Percentiles rank a stretch among this genome's conserved stretches.
Evolutionary conservation across 805 yeast species (phyloP).

Genomic region (Hanseniaspora thailandica): DNA sequence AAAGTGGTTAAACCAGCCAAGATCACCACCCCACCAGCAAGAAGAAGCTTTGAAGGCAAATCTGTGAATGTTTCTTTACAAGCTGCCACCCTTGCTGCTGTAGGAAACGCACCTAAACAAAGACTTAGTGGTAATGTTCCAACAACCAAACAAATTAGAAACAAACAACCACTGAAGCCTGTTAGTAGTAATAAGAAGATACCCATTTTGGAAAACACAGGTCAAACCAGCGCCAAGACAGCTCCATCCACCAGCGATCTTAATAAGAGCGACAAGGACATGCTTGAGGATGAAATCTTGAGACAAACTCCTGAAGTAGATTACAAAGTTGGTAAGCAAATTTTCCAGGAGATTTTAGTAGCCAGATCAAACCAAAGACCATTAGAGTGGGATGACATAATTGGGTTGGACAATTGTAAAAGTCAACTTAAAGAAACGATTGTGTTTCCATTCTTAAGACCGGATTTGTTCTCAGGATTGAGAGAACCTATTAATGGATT

Average conservation of each 20-base stretch:
- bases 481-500: slow-evolving; percentile 95
- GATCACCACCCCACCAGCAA: slow-evolving; percentile 6
- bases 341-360: slow-evolving; percentile 75
- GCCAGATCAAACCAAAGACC: slow-evolving; percentile 56
- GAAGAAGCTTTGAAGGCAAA: slow-evolving; percentile 12
- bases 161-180: background rate
- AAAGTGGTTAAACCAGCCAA: slow-evolving; percentile 2
- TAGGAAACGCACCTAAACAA: background rate
- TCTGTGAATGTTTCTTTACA: slow-evolving; percentile 1
- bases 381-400: slow-evolving; percentile 89
- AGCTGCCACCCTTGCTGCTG: slow-evolving; percentile 12
- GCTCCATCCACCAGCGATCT: background rate
- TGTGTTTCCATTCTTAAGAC: slow-evolving; percentile 88
- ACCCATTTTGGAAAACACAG: background rate
- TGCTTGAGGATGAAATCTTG: slow-evolving; percentile 26
- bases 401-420: slow-evolving; percentile 84
- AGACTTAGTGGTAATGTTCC: background rate
- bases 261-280: slow-evolving; percentile 15
- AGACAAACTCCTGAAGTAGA: slow-evolving; percentile 55
- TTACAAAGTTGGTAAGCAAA: slow-evolving; percentile 64
- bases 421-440: slow-evolving; percentile 84
- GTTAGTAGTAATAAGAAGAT: slow-evolving; percentile 13
- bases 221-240: background rate
- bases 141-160: background rate
- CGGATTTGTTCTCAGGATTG: slow-evolving; percentile 80